Evolutionary conservation across 805 yeast species (phyloP), one percentile per base, ranked within the genome.

Genomic region (Wickerhamiella hasegawae): DNA sequence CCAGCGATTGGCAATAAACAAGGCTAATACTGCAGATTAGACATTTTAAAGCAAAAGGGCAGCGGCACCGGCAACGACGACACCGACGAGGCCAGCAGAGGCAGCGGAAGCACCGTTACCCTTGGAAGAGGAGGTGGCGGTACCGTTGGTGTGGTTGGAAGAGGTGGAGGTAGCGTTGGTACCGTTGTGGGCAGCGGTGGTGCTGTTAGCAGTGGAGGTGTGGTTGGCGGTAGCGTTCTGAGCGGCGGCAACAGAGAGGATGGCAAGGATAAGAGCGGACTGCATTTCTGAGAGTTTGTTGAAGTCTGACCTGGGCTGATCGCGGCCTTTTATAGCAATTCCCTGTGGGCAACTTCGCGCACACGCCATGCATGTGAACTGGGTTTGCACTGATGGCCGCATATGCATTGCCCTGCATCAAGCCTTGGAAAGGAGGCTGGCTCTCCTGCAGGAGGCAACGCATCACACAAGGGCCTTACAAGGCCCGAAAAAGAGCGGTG

Each of bases 31-130:
- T n/a, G n/a, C n/a, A n/a, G n/a, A n/a, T n/a, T n/a, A n/a, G n/a
- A n/a, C n/a, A n/a, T n/a, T n/a, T 19, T 32, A 36, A 19, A 36
- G 20, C 17, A 36, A 18, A 5, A 32, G 33, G 14, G 39, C 39
- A 17, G 25, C 35, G 12, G 28, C 33, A 15, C 35, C 35, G 21
- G 35, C 39, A 11, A 36, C 27, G 14, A 28, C 31, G 18, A 32
- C 35, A 23, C 36, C 35, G 18, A 36, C 23, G n/a, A 31, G 30
- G 11, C 24, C 28, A 17, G 30, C 28, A 19, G 35, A 28, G 11
- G 28, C 5, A 15, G 33, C 32, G 8, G 33, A 26, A 24, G 23
- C 37, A 18, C 16, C 31, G 28, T 32, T 32, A 16, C 32, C 17
- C 14, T 8, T 8, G 31, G 20, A 18, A 19, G 32, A 18, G 9